Evolutionary conservation across 768 basidiomycete species (phyloP).

Genomic region (Tulasnella sp.): DNA sequence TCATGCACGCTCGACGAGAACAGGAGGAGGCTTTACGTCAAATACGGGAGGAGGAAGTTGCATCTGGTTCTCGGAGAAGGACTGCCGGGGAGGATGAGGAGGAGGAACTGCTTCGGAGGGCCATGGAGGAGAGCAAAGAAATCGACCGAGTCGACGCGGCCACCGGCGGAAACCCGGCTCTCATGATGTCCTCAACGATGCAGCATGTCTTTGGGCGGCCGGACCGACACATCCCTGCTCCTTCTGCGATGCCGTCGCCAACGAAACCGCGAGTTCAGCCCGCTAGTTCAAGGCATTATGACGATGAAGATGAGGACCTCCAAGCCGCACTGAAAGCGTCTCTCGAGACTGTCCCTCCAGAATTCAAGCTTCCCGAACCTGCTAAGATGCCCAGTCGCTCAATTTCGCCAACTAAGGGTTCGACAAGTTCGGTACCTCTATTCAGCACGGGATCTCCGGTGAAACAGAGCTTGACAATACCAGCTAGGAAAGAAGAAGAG

Average conservation of each 20-base stretch:
- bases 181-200: background rate
- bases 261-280: conserved; percentile 12
- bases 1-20: conserved; percentile 7
- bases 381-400: background rate
- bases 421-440: background rate
- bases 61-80: background rate
- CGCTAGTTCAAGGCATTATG: conserved; percentile 41
- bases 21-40: conserved; percentile 7
- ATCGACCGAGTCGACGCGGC: background rate
- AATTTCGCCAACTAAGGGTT: background rate
- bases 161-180: background rate
- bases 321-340: conserved; percentile 84
- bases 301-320: conserved; percentile 78
- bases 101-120: conserved; percentile 16
- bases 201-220: background rate
- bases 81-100: conserved; percentile 15
- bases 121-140: conserved; percentile 17
- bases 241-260: background rate
- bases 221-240: background rate
- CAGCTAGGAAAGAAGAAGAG: conserved; percentile 5
- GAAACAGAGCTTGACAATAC: background rate
- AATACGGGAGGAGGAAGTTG: background rate
- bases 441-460: background rate
- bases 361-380: conserved; percentile 30
- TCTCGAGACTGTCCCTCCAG: conserved; percentile 49